Evolutionary conservation across 2,329 filamentous ascomycete genomes (phyloP).

Genomic region (Diaporthe batatas): DNA sequence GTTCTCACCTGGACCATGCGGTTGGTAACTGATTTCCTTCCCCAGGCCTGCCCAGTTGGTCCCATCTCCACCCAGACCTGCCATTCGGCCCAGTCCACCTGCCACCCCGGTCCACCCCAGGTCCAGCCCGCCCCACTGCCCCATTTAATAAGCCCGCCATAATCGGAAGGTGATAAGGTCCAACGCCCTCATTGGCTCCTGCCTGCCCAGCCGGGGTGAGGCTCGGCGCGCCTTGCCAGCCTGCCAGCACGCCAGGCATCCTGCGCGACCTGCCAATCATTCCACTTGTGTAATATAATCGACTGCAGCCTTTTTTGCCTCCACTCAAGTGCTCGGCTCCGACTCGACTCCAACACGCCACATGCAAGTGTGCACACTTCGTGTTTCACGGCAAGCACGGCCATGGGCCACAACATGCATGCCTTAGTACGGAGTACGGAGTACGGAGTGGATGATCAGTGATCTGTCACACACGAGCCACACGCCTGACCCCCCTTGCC

Average conservation of each 20-base stretch:
- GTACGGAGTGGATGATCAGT: not conserved
- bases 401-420: too few species aligned
- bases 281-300: not conserved
- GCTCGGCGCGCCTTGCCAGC: not conserved
- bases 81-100: too few species aligned
- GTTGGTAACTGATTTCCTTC: conserved; percentile 13
- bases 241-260: conserved; percentile 1
- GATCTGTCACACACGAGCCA: conserved; percentile 2
- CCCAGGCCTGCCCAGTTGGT: not conserved
- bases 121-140: not conserved
- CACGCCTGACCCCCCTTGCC: not conserved
- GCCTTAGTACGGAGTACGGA: too few species aligned
- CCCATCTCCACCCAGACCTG: too few species aligned
- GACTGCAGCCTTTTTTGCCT: not conserved
- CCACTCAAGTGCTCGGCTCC: not conserved
- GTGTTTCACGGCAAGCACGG: not conserved
- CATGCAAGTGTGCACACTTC: not conserved
- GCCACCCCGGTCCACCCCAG: too few species aligned
- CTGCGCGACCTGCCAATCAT: not conserved
- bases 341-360: not conserved
- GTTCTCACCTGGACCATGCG: not conserved
- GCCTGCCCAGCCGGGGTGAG: not conserved
- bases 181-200: conserved; percentile 4
- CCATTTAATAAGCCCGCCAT: not conserved
- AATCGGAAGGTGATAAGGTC: conserved; percentile 19